Conservation (phyloP, 352 stramenopile species). For the Pythium rishiriense region DNA sequence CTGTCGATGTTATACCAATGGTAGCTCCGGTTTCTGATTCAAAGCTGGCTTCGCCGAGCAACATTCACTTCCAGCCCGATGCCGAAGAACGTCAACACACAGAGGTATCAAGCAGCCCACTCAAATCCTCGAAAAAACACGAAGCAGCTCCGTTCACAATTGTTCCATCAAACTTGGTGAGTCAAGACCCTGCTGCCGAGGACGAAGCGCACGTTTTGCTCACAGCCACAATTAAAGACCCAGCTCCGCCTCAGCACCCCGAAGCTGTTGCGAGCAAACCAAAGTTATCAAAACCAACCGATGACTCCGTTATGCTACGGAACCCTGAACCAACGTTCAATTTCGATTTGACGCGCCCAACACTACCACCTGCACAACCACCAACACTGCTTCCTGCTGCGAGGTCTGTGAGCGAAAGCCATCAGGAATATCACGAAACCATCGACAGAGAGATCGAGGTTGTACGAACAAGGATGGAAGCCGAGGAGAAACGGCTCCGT, state of each 20-base stretch:
- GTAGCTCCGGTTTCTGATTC: not conserved
- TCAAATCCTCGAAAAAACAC: no score
- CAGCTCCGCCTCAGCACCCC: not conserved
- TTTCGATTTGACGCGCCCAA: not conserved
- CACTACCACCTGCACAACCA: not conserved
- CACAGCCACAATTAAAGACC: no score
- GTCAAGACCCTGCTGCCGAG: not conserved
- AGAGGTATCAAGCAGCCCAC: no score
- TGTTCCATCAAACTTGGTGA: no score
- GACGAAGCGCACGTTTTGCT: not conserved
- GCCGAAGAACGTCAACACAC: no score
- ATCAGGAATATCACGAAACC: not conserved
- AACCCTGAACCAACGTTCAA: not conserved
- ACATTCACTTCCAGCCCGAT: no score
- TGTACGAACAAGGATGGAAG: constrained; percentile 39
- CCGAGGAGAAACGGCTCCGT: constrained; percentile 42
- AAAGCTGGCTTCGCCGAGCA: no score
- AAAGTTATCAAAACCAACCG: not conserved
- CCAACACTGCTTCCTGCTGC: not conserved
- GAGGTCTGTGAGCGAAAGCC: not conserved
- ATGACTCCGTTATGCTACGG: not conserved
- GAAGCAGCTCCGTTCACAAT: no score
- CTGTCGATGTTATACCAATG: not conserved
- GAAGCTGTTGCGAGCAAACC: not conserved
- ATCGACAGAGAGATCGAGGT: constrained; percentile 43